A percentile compares a stretch with the other conserved stretches of the same genome.
Conservation (phyloP, 306 rosid genomes). For the Begonia masoniana region DNA sequence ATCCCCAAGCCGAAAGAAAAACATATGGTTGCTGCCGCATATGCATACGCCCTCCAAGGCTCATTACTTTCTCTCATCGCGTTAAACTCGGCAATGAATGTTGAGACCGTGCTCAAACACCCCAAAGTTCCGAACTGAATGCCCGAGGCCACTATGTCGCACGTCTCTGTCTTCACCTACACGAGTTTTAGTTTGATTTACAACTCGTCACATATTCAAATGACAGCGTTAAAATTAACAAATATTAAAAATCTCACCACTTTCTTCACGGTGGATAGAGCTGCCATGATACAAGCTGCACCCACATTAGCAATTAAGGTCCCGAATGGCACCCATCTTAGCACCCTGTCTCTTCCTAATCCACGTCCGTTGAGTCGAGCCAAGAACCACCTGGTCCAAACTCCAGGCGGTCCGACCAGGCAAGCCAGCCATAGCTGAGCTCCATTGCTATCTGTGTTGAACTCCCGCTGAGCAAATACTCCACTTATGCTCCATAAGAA, state of each 20-base stretch:
- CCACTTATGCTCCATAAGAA: slow-evolving; percentile 35
- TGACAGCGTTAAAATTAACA: too few species aligned
- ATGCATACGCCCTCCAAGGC: slow-evolving; percentile 65
- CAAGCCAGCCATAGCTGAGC: slow-evolving; percentile 58
- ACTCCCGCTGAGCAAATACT: slow-evolving; percentile 20
- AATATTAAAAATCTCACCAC: slow-evolving; percentile 16
- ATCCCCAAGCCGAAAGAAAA: slow-evolving; percentile 47
- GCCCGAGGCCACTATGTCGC: slow-evolving; percentile 44
- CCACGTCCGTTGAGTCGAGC: slow-evolving; percentile 57
- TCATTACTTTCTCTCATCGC: slow-evolving; percentile 57
- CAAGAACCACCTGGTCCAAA: slow-evolving; percentile 74
- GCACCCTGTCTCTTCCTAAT: slow-evolving; percentile 32
- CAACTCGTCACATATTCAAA: not conserved
- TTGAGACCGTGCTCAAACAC: slow-evolving; percentile 78
- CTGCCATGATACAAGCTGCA: slow-evolving; percentile 76
- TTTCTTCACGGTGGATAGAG: slow-evolving; percentile 38
- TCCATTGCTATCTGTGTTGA: slow-evolving; percentile 19
- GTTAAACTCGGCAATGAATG: slow-evolving; percentile 75
- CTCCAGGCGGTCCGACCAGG: slow-evolving; percentile 70
- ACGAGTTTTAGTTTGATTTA: not conserved
- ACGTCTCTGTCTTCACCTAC: slow-evolving; percentile 42
- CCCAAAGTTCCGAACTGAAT: slow-evolving; percentile 64
- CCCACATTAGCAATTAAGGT: slow-evolving; percentile 70
- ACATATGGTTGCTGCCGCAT: slow-evolving; percentile 43
- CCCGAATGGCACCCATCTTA: slow-evolving; percentile 66